Base-by-base conservation (phyloP, 1,284 basidiomycete species). In the Testicularia cyperi region DNA sequence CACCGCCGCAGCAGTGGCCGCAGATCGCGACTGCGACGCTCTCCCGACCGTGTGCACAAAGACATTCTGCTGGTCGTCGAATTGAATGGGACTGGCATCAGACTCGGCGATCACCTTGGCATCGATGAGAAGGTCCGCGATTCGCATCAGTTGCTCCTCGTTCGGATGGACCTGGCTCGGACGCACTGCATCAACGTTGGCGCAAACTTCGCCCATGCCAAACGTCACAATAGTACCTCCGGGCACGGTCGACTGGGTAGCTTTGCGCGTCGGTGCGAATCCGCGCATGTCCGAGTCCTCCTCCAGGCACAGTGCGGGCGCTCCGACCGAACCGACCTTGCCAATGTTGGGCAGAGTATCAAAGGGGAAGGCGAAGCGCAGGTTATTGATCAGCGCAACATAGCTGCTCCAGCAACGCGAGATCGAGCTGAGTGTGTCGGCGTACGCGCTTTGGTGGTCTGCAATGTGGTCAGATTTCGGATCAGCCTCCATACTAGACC, bases 91-190 rank as follows among this genome's bases (percentile, higher is more conserved):
- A 22, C 71, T 64, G 3, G 58, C 51, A 77, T 84, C 81, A 37
- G 82, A 78, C 35, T 80, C 80, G 12, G 82, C 83, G n/a, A 92
- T 73, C 8, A 78, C 78, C 54, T 80, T 82, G 2, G 86, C 87
- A 69, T 96, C 92, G 20, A 82, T 80, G 40, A 92, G 80, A 35
- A 97, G 79, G 77, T 96, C 92, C 23, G 84, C 82, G 42, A 97
- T 88, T 48, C 94, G 83, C 90, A 95, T 94, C 36, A 96, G 79
- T 69, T 92, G 88, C 79, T 92, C 90, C 65, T 90, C 91, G 65
- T 95, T 96, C 3, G 92, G 92, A 79, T 95, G 92, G 7, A 87
- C 85, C 44, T 84, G 82, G 44, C 52, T 46, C 41, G 52, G 41
- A 39, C 51, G 21, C 26, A 39, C 56, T 24, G 52, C 44, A 32